Base-by-base conservation (phyloP, 305 asterid species). In the Galium porrigens region DNA sequence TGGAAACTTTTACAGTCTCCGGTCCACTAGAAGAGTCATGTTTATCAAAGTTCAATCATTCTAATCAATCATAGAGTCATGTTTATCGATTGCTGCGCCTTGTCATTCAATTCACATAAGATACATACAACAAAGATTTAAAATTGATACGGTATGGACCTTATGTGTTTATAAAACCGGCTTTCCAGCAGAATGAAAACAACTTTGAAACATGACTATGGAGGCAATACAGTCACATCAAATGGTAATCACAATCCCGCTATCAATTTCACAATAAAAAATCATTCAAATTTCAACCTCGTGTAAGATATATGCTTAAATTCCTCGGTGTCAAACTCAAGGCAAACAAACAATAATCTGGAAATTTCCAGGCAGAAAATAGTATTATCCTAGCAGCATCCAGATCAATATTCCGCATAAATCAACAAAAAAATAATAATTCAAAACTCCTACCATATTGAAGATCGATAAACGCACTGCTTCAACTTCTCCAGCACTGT, bases 391-490 rank as follows among this genome's bases (percentile, higher is more conserved):
- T 4, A 4, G 0, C 33, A 29, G 39, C 4, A 27, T 56, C 42
- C 36, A 57, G 42, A 57, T 32, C 17, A 51, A 15, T 65, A 46
- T 10, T 9, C 25, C 41, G 6, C 44, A 0, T 8, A 27, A 8
- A 61, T n/a, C 0, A 18, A 57, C 17, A 29, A n/a, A 37, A 6
- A 1, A 22, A n/a, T n/a, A n/a, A n/a, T n/a, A 4, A 17, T 17
- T 25, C 20, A 68, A 67, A 30, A 65, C 17, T 32, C 49, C 67
- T 71, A 85, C 94, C 94, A 81, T 85, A 75, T 77, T 55, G 8
- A 65, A 18, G 67, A 70, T 73, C 30, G 52, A 14, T 71, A 67
- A 65, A 20, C 66, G 64, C n/a, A 68, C 37, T 54, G 34, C 66
- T 64, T 59, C 41, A 46, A 53, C 33, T 59, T 64, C 61, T 57